Percentiles rank a stretch among this genome's conserved stretches.
Evolutionary conservation across 345 rosid genomes (phyloP).

Genomic region (Eucalyptus melliodora): DNA sequence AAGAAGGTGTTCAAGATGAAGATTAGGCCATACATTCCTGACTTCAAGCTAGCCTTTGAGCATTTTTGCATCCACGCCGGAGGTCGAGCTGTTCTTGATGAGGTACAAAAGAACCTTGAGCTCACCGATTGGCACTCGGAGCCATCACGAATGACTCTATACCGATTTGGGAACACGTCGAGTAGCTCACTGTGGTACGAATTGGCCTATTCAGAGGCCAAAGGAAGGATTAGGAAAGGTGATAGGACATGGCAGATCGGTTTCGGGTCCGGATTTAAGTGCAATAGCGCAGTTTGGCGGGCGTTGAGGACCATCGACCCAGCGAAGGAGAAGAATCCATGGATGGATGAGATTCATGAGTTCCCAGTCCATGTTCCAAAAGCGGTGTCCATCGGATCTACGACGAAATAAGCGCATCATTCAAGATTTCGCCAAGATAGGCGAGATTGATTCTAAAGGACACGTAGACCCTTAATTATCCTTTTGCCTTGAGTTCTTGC

Average conservation of each 20-base stretch:
- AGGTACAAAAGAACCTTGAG: constrained; percentile 47
- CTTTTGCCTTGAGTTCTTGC: background rate
- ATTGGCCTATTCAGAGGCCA: constrained; percentile 54
- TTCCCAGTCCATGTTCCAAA: constrained; percentile 23
- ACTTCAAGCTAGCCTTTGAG: constrained; percentile 64
- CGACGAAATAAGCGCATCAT: background rate
- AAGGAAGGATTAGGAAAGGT: constrained; percentile 57
- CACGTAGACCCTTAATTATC: background rate
- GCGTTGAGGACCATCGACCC: constrained; percentile 30
- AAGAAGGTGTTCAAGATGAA: constrained; percentile 34
- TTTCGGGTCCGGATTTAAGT: constrained; percentile 71
- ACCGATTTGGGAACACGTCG: constrained; percentile 62
- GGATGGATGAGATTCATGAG: constrained; percentile 41
- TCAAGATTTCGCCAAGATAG: background rate
- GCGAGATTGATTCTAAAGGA: background rate
- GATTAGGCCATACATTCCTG: constrained; percentile 43
- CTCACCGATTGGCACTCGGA: constrained; percentile 61
- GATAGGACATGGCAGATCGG: constrained; percentile 64
- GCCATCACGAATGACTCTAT: constrained; percentile 69
- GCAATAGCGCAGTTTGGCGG: constrained; percentile 58
- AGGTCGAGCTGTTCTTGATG: constrained; percentile 57
- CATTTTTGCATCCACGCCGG: constrained; percentile 71
- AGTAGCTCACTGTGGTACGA: constrained; percentile 75
- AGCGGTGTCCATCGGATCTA: background rate
- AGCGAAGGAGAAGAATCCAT: constrained; percentile 29